Conservation (phyloP, 768 basidiomycete species). For the Lactarius pseudohatsudake region DNA sequence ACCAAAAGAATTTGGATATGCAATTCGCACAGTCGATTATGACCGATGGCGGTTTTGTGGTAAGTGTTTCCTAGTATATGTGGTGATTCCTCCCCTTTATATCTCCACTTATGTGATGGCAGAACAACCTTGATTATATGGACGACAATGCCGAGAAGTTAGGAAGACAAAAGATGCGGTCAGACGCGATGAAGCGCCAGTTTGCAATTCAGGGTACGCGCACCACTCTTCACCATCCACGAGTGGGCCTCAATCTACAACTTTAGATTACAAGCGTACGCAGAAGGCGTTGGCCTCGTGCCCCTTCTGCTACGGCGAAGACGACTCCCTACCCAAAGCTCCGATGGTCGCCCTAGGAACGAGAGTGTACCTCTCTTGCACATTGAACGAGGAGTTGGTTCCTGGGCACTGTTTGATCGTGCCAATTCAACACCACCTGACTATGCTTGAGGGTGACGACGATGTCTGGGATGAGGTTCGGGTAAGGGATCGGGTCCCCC, state of each 20-base stretch:
- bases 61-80: slow-evolving; percentile 35
- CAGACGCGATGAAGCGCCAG: slow-evolving; percentile 93
- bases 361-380: slow-evolving; percentile 87
- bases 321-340: slow-evolving; percentile 85
- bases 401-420: slow-evolving; percentile 93
- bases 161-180: slow-evolving; percentile 91
- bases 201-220: slow-evolving; percentile 89
- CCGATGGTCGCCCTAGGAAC: slow-evolving; percentile 91
- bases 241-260: slow-evolving; percentile 12
- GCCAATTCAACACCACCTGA: slow-evolving; percentile 91
- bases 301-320: slow-evolving; percentile 89
- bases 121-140: slow-evolving; percentile 91
- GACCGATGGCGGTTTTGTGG: slow-evolving; percentile 85
- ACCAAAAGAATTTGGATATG: slow-evolving; percentile 89
- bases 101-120: neutral
- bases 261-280: slow-evolving; percentile 87
- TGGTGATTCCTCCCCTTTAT: neutral
- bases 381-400: slow-evolving; percentile 82
- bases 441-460: slow-evolving; percentile 90
- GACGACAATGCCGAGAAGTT: slow-evolving; percentile 96
- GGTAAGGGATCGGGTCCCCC: slow-evolving; percentile 48
- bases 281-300: slow-evolving; percentile 87
- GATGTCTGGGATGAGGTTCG: slow-evolving; percentile 98
- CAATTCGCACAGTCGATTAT: slow-evolving; percentile 88
- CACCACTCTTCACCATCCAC: neutral